These are phyloP conservation scores for Cladobotryum mycophilum DNA, from an alignment of 2,329 filamentous ascomycete species.

Conservation along the genomic window DNA sequence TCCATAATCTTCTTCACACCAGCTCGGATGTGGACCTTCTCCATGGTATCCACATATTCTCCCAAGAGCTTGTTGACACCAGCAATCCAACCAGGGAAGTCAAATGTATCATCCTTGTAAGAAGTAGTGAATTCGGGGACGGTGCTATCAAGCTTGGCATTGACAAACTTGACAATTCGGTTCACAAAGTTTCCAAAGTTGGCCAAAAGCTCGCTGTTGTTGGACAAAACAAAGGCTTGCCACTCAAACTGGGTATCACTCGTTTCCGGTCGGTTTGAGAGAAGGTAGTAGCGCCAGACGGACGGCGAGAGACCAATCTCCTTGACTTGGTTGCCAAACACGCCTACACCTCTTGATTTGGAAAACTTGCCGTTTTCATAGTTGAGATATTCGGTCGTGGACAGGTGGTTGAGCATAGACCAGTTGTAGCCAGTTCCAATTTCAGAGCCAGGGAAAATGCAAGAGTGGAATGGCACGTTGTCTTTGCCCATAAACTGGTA, in stretches of 20 bases:
- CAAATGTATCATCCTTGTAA: constrained; percentile 50
- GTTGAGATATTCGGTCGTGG: constrained; percentile 80
- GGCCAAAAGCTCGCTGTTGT: constrained; percentile 83
- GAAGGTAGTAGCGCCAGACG: constrained; percentile 90
- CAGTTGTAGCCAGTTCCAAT: constrained; percentile 78
- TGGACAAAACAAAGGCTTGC: constrained; percentile 72
- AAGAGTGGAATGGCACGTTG: constrained; percentile 62
- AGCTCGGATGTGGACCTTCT: constrained; percentile 63
- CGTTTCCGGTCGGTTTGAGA: constrained; percentile 78
- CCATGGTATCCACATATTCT: constrained; percentile 61
- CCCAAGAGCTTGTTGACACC: constrained; percentile 53
- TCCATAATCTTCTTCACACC: constrained; percentile 61
- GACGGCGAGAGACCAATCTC: constrained; percentile 78
- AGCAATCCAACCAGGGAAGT: constrained; percentile 18
- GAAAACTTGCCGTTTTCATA: constrained; percentile 89
- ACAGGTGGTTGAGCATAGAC: constrained; percentile 85
- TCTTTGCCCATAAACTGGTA: constrained; percentile 94
- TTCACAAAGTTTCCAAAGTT: constrained; percentile 72
- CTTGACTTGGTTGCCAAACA: constrained; percentile 85
- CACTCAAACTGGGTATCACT: constrained; percentile 88
- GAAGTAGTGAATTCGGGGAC: constrained; percentile 57
- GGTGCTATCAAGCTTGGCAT: constrained; percentile 65
- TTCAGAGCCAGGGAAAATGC: constrained; percentile 85
- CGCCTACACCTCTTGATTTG: constrained; percentile 82
- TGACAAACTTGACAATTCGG: constrained; percentile 67